Percentiles rank a stretch among this genome's conserved stretches.
phyloP scores from a whole-genome alignment of 345 rosid species.

The Citrus hindsii region DNA sequence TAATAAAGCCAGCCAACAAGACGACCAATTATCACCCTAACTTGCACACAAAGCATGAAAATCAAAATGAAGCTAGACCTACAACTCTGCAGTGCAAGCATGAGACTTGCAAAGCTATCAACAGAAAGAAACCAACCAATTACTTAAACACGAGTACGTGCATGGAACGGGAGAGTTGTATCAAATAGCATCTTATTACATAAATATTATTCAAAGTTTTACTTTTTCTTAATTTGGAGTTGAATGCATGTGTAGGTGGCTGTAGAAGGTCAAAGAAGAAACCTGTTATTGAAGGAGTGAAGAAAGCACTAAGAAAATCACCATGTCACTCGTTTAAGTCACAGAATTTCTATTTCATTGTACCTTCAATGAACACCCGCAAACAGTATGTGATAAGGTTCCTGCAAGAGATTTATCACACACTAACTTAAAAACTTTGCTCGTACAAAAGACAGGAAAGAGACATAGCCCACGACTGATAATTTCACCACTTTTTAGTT shows the following conservation, averaged over 20 bases:
- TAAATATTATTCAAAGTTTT: background rate
- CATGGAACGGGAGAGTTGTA: background rate
- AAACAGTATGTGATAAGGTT: background rate
- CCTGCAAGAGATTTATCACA: background rate
- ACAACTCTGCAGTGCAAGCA: background rate
- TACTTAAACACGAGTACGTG: background rate
- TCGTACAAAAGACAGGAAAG: background rate
- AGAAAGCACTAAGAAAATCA: background rate
- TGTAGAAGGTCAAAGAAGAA: background rate
- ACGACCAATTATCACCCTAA: background rate
- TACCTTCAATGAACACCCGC: too few species aligned
- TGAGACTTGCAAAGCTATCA: background rate
- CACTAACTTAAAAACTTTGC: background rate
- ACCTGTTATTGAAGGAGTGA: background rate
- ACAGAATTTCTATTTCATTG: slow-evolving; percentile 1
- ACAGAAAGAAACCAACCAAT: background rate
- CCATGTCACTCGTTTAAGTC: background rate
- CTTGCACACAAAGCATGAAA: background rate
- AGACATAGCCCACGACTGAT: too few species aligned
- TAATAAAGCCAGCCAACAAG: background rate
- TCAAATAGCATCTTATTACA: background rate
- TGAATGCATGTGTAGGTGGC: background rate
- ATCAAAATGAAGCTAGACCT: background rate
- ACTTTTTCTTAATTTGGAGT: too few species aligned
- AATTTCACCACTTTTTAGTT: too few species aligned